Percentiles rank a stretch among this genome's conserved stretches.
Conservation (phyloP, 768 basidiomycete genomes). For the Psilocybe cubensis region DNA sequence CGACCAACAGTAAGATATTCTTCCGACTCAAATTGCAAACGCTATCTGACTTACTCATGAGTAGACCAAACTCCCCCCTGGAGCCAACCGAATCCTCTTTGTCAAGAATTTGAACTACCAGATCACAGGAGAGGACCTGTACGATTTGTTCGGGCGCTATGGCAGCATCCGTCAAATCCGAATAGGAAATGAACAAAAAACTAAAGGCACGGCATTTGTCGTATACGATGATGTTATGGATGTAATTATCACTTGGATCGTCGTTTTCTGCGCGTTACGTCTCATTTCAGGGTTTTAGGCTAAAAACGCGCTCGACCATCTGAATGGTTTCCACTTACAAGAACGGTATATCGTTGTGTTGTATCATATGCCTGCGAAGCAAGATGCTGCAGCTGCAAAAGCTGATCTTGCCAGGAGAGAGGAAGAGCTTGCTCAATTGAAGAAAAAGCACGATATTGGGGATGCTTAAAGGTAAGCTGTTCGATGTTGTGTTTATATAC, state of each 20-base stretch:
- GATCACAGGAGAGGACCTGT: slow-evolving; percentile 92
- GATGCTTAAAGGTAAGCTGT: slow-evolving; percentile 52
- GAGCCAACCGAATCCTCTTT: slow-evolving; percentile 90
- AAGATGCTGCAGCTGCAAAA: slow-evolving; percentile 91
- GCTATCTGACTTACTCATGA: slow-evolving; percentile 2
- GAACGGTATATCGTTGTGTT: slow-evolving; percentile 98
- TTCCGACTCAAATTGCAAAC: not conserved
- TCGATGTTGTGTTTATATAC: not conserved
- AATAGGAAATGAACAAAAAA: slow-evolving; percentile 90
- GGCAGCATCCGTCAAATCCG: slow-evolving; percentile 96
- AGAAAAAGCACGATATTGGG: slow-evolving; percentile 85
- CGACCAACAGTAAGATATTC: slow-evolving; percentile 64
- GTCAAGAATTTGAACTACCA: slow-evolving; percentile 94
- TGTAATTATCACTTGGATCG: slow-evolving; percentile 45
- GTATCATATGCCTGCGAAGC: slow-evolving; percentile 98
- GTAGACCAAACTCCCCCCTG: slow-evolving; percentile 87
- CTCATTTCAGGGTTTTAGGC: slow-evolving; percentile 54
- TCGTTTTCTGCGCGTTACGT: slow-evolving; percentile 8
- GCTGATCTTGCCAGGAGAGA: slow-evolving; percentile 91
- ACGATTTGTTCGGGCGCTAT: slow-evolving; percentile 97
- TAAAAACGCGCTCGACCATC: slow-evolving; percentile 93
- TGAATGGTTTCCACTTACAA: slow-evolving; percentile 98
- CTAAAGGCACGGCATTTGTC: slow-evolving; percentile 95
- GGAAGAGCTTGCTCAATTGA: slow-evolving; percentile 85
- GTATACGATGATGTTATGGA: slow-evolving; percentile 98